These are phyloP conservation scores for Fusarium domesticum DNA, from an alignment of 2,329 filamentous ascomycete genomes.

Conservation along the genomic window DNA sequence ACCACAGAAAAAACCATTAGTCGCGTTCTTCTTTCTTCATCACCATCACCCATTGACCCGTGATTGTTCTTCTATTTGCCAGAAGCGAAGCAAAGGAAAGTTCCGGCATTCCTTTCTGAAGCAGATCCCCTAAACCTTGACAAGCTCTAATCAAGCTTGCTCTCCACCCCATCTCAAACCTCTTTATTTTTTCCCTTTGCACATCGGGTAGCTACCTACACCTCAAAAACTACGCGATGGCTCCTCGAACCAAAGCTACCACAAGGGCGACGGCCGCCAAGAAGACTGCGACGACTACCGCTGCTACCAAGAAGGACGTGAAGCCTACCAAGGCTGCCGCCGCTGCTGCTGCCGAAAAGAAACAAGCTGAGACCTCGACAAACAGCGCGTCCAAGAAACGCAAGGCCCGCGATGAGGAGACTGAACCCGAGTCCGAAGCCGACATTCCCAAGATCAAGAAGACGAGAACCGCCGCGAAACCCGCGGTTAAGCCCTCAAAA, in stretches of 20 bases:
- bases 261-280: slow-evolving; percentile 28
- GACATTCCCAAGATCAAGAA: slow-evolving; percentile 30
- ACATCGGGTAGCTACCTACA: slow-evolving; percentile 10
- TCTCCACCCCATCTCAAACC: not conserved
- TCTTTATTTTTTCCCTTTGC: not conserved
- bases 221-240: slow-evolving; percentile 29
- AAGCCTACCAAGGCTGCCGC: slow-evolving; percentile 22
- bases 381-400: slow-evolving; percentile 30
- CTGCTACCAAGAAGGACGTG: slow-evolving; percentile 23
- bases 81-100: not conserved
- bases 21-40: slow-evolving; percentile 9
- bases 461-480: slow-evolving; percentile 25
- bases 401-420: slow-evolving; percentile 25
- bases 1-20: slow-evolving; percentile 14
- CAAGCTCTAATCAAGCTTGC: not conserved
- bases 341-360: slow-evolving; percentile 18
- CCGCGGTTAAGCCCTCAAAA: slow-evolving; percentile 28
- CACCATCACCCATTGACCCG: slow-evolving; percentile 10
- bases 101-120: not conserved
- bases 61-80: not conserved
- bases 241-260: slow-evolving; percentile 31
- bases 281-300: slow-evolving; percentile 22
- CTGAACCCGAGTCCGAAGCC: slow-evolving; percentile 29
- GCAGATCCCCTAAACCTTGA: slow-evolving; percentile 1
- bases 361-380: slow-evolving; percentile 19